These are phyloP conservation scores for Brassica carinata DNA, from an alignment of 345 rosid species.

Conservation along the genomic window DNA sequence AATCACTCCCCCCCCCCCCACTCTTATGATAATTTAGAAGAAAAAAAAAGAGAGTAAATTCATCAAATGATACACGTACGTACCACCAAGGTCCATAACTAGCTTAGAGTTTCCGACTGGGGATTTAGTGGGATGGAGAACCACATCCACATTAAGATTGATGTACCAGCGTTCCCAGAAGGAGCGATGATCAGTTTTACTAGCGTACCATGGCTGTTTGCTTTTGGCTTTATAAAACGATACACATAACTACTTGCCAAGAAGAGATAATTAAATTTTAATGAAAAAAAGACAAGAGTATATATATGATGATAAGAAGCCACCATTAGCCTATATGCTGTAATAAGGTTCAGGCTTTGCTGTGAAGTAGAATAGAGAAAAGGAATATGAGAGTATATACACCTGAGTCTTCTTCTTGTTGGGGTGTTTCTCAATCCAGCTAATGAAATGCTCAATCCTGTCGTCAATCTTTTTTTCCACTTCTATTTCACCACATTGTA, in stretches of 20 bases:
- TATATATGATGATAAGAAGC: no score
- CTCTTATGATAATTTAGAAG: neutral
- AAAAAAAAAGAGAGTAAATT: neutral
- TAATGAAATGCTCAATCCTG: conserved; percentile 83
- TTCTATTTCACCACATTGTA: conserved; percentile 85
- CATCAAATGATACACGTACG: neutral
- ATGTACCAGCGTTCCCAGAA: conserved; percentile 94
- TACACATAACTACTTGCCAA: conserved; percentile 62
- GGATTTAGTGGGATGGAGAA: conserved; percentile 61
- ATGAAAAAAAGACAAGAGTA: no score
- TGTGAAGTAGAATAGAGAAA: neutral
- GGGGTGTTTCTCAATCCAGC: conserved; percentile 91
- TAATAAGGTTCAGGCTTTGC: no score
- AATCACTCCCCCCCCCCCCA: conserved; percentile 5
- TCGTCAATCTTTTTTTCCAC: conserved; percentile 95
- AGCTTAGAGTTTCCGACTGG: conserved; percentile 58
- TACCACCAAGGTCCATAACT: conserved; percentile 73
- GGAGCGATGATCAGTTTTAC: conserved; percentile 61
- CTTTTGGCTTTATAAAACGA: conserved; percentile 89
- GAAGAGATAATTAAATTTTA: neutral
- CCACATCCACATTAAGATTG: conserved; percentile 80
- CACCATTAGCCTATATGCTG: no score
- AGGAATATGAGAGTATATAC: neutral
- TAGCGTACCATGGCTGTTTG: conserved; percentile 85
- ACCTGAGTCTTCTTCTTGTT: conserved; percentile 98